phyloP scores from a whole-genome alignment of 768 basidiomycete genomes.

The Mycena rosella region DNA sequence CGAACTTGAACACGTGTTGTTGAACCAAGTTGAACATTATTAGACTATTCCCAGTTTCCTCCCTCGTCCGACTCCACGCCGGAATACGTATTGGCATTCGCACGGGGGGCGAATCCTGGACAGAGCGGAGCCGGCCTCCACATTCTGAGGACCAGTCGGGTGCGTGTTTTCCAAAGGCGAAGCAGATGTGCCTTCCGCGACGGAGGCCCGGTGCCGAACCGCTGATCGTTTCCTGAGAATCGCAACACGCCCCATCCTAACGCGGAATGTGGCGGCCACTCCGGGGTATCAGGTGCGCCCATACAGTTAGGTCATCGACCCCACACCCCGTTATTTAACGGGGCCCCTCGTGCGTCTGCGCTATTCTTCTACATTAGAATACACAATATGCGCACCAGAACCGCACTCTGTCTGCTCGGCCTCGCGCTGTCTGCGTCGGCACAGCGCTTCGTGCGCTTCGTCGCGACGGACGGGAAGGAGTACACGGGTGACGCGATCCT shows the following conservation, averaged over 20 bases:
- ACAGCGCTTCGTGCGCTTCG: conserved; percentile 55
- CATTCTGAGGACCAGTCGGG: neutral
- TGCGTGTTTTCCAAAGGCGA: neutral
- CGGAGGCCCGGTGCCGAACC: conserved; percentile 4
- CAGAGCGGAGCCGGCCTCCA: too few relatives aligned
- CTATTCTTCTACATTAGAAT: neutral
- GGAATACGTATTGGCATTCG: too few relatives aligned
- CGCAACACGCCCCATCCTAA: neutral
- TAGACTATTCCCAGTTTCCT: too few relatives aligned
- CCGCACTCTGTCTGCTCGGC: conserved; percentile 26
- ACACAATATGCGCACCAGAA: conserved; percentile 33
- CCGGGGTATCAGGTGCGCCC: conserved; percentile 12
- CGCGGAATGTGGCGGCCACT: neutral
- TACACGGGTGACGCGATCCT: conserved; percentile 57
- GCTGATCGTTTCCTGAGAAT: conserved; percentile 25
- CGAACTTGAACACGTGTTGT: neutral
- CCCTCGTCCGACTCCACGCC: too few relatives aligned
- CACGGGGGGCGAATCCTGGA: too few relatives aligned
- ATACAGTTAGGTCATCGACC: neutral
- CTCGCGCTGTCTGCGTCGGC: conserved; percentile 42
- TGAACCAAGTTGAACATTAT: neutral
- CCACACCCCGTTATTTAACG: conserved; percentile 7
- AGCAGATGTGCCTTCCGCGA: conserved; percentile 12
- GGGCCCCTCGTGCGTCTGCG: neutral
- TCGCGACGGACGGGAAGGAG: conserved; percentile 50